phyloP scores from a whole-genome alignment of 106 monocot species.

The Platanthera zijinensis region DNA sequence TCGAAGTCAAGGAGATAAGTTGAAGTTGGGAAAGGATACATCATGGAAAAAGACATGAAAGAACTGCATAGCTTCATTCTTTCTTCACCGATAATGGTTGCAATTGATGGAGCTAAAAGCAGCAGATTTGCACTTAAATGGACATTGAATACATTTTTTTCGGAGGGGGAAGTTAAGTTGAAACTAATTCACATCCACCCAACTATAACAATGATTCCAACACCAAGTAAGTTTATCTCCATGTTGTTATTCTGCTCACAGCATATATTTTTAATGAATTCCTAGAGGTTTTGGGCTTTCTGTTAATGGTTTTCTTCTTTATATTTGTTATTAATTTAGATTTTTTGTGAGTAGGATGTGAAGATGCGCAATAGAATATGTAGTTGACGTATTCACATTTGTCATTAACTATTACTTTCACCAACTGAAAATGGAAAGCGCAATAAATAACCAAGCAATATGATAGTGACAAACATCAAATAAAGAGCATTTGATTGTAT shows the following conservation, averaged over 20 bases:
- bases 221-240: slow-evolving; percentile 49
- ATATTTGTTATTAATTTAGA: too few species aligned
- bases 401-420: too few species aligned
- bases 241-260: neutral
- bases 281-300: neutral
- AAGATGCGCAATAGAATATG: too few species aligned
- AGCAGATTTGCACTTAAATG: slow-evolving; percentile 62
- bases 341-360: too few species aligned
- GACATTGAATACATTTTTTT: slow-evolving; percentile 67
- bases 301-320: too few species aligned
- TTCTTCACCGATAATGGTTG: slow-evolving; percentile 18
- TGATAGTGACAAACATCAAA: too few species aligned
- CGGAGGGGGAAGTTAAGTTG: slow-evolving; percentile 44
- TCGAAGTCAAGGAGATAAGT: neutral
- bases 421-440: too few species aligned
- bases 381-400: too few species aligned
- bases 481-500: too few species aligned
- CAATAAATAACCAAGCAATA: too few species aligned
- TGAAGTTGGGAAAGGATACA: neutral
- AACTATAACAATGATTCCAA: slow-evolving; percentile 37
- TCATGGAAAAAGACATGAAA: slow-evolving; percentile 12
- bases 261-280: neutral
- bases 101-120: slow-evolving; percentile 42
- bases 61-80: neutral
- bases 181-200: slow-evolving; percentile 55